These are phyloP conservation scores for Auricularia cornea DNA, from an alignment of 768 basidiomycete species.

Conservation along the genomic window DNA sequence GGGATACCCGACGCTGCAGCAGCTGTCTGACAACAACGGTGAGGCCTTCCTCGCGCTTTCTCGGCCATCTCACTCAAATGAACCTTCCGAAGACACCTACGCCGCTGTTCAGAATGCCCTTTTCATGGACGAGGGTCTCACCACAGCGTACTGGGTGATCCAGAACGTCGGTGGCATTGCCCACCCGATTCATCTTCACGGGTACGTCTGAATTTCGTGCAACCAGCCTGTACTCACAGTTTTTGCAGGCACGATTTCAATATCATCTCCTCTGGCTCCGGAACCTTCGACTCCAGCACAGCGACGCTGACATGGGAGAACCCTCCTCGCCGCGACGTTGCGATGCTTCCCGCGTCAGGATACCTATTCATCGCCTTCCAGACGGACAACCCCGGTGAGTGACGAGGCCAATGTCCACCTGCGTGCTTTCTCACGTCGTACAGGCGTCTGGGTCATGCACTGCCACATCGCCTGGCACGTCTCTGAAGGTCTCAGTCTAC, in stretches of 20 bases:
- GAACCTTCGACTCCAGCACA: background rate
- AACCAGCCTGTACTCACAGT: background rate
- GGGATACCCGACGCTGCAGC: background rate
- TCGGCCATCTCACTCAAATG: background rate
- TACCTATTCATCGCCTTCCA: background rate
- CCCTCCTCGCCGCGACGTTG: conserved; percentile 5
- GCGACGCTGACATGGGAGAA: background rate
- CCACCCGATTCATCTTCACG: conserved; percentile 26
- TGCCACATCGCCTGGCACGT: conserved; percentile 7
- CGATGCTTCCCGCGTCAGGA: conserved; percentile 3
- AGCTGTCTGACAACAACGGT: background rate
- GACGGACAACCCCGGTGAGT: conserved; percentile 6
- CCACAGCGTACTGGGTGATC: background rate
- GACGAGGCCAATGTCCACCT: background rate
- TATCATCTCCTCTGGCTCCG: background rate
- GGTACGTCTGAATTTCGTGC: conserved; percentile 15
- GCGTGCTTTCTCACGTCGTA: background rate
- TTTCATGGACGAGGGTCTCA: background rate
- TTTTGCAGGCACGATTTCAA: background rate
- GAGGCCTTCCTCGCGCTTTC: background rate
- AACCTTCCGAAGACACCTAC: background rate
- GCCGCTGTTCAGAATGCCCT: background rate
- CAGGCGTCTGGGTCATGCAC: background rate
- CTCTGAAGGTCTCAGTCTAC: conserved; percentile 1
- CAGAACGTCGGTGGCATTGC: background rate